Percentiles rank a stretch among this genome's conserved stretches.
These are phyloP conservation scores for Phytophthora melonis DNA, from an alignment of 352 stramenopile species.

Conservation along the genomic window DNA sequence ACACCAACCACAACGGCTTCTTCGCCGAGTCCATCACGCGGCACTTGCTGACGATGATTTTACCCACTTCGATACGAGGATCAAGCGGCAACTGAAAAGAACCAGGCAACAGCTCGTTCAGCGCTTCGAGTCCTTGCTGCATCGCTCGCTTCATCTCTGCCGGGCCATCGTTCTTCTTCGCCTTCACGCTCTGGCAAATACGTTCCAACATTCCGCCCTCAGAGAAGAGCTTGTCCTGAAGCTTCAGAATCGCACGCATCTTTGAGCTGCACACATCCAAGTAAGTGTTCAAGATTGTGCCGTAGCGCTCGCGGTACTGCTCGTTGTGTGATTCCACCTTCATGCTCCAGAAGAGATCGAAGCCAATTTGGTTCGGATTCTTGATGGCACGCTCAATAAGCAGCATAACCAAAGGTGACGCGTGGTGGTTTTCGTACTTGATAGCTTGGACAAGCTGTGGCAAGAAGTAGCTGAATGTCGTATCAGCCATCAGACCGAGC, in stretches of 20 bases:
- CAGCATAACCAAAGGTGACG: constrained; percentile 76
- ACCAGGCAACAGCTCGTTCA: constrained; percentile 84
- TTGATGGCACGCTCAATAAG: constrained; percentile 91
- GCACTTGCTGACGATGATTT: constrained; percentile 88
- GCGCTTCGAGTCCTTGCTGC: constrained; percentile 77
- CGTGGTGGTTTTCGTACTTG: constrained; percentile 91
- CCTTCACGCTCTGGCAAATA: constrained; percentile 87
- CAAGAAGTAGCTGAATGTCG: constrained; percentile 89
- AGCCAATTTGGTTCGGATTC: constrained; percentile 90
- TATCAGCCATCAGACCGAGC: constrained; percentile 87
- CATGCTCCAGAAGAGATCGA: constrained; percentile 92
- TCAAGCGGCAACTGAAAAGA: constrained; percentile 92
- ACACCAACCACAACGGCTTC: constrained; percentile 89
- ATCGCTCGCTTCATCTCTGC: constrained; percentile 89
- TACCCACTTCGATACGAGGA: constrained; percentile 84
- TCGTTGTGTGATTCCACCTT: constrained; percentile 90
- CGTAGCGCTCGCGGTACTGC: constrained; percentile 83
- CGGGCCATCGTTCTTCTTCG: constrained; percentile 80
- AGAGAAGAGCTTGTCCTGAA: constrained; percentile 90
- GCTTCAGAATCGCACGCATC: constrained; percentile 92
- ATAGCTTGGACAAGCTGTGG: constrained; percentile 91
- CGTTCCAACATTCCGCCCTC: constrained; percentile 82
- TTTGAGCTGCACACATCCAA: constrained; percentile 90
- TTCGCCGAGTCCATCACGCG: constrained; percentile 93
- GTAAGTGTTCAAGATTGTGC: constrained; percentile 85